Base-by-base conservation (phyloP, 2,329 filamentous ascomycete species). In the Gremmenia infestans region DNA sequence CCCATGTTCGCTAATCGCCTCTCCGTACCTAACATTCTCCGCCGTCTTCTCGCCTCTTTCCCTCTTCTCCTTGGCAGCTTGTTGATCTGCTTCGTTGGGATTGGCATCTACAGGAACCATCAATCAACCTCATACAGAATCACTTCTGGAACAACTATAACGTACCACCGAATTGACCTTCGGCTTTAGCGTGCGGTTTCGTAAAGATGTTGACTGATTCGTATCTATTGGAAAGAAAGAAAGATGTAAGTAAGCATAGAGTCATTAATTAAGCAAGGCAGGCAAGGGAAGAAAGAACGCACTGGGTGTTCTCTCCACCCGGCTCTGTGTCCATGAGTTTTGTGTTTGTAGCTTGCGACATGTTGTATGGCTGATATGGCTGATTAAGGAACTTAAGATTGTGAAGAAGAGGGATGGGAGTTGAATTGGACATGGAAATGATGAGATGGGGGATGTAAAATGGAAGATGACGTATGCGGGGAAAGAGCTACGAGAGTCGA, bases 261-360 rank as follows among this genome's bases (percentile, higher is more conserved):
- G 28, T 32, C 2, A n/a, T n/a, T n/a, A n/a, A 11, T 11, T 32
- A 9, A 11, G 15, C 19, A 37, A 25, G 32, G 22, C 19, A 39
- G 37, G 39, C 19, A 37, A 25, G 32, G 22, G 22, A 39, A 40
- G 47, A 23, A n/a, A 50, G 17, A 51, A 62, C 72, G 53, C 74
- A 82, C 77, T 82, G 82, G 4, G 78, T 79, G 56, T 76, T 76
- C 69, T 86, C 81, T 61, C 83, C 83, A 65, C 83, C 83, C 17
- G 75, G 74, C 55, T 78, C 78, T 32, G 80, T 84, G 62, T 82
- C 76, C 76, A 86, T 80, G 43, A 85, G 72, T 60, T 77, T 76
- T 2, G 61, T 63, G 37, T 61, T 58, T 12, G 53, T 55, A 19
- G 55, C 53, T 55, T 60, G 48, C 3, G 61, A 47, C 61, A 63